Percentiles rank a stretch among this genome's conserved stretches.
phyloP scores from a whole-genome alignment of 352 stramenopile genomes.

The Globisporangium viniferum region DNA sequence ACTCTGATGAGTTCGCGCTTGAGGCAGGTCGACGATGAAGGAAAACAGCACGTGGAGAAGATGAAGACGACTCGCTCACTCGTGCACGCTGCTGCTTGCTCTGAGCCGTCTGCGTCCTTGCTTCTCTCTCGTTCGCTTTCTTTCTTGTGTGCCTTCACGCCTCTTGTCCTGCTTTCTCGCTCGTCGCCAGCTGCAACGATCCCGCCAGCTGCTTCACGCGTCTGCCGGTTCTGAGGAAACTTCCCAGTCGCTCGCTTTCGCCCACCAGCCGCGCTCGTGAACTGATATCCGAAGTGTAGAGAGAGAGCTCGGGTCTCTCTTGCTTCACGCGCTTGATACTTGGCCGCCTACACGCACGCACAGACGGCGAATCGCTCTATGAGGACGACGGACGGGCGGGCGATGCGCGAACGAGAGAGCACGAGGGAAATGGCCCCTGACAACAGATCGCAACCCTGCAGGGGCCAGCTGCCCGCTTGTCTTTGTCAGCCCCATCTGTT shows the following conservation, averaged over 20 bases:
- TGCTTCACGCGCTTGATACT: no score
- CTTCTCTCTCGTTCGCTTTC: background rate
- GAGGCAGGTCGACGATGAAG: no score
- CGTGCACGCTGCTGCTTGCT: background rate
- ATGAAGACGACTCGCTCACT: no score
- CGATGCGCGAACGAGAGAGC: background rate
- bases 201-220: constrained; percentile 6
- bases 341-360: background rate
- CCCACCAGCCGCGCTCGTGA: background rate
- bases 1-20: no score
- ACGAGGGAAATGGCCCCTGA: background rate
- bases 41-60: no score
- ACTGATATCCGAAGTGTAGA: background rate
- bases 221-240: background rate
- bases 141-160: constrained; percentile 3
- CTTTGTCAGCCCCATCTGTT: constrained; percentile 1
- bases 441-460: background rate
- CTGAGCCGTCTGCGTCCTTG: background rate
- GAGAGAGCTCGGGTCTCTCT: background rate
- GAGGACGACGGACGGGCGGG: background rate
- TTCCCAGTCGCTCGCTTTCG: background rate
- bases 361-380: constrained; percentile 1
- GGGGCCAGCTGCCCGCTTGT: background rate
- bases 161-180: background rate
- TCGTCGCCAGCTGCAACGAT: background rate